Conservation (phyloP, 78 protist species). For the Protostelium mycophagum region DNA sequence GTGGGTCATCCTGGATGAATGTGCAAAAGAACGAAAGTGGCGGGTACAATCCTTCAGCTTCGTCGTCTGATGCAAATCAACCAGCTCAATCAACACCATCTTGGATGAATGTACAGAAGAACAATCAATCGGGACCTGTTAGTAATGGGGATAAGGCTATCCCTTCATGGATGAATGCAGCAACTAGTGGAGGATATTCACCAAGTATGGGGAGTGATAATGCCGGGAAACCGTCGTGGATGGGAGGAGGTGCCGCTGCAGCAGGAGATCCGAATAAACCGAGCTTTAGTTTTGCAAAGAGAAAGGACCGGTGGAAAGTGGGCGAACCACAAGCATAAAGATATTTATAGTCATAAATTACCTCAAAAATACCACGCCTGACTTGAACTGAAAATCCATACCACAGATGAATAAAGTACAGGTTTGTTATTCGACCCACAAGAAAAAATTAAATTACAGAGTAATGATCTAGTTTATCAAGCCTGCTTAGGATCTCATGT, state of each 20-base stretch:
- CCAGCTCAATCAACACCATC: not conserved
- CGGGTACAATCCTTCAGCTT: not conserved
- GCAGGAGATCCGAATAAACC: not conserved
- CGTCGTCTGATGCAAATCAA: not conserved
- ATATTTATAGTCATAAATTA: too few relatives aligned
- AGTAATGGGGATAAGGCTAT: too few relatives aligned
- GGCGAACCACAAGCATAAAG: too few relatives aligned
- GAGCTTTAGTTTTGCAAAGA: too few relatives aligned
- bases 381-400: too few relatives aligned
- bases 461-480: too few relatives aligned
- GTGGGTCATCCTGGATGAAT: not conserved
- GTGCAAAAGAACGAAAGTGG: not conserved
- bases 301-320: too few relatives aligned
- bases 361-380: too few relatives aligned
- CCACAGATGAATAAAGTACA: too few relatives aligned
- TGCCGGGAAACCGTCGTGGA: not conserved
- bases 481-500: not conserved
- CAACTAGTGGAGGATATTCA: not conserved
- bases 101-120: not conserved
- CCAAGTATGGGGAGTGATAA: not conserved
- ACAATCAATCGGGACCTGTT: too few relatives aligned
- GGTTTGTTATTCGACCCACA: too few relatives aligned
- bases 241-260: not conserved
- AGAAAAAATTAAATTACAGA: too few relatives aligned
- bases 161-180: not conserved